Evolutionary conservation across 2,329 filamentous ascomycete genomes (phyloP), one percentile per base, ranked within the genome.

Genomic region (Exophiala alcalophila): DNA sequence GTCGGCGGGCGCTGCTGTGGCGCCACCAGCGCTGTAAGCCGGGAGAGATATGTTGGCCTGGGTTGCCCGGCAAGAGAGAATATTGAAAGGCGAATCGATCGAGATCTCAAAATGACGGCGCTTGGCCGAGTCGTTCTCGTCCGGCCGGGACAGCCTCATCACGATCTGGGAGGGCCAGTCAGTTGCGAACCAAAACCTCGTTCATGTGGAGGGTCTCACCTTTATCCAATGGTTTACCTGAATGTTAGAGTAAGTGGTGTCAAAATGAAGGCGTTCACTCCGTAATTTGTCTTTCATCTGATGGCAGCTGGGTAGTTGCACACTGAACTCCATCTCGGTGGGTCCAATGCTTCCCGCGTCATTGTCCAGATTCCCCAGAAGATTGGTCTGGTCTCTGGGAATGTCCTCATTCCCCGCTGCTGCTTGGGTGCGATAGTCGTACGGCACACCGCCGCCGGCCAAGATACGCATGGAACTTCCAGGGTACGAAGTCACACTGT

Each of bases 141-240:
- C 90, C 10, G 84, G 71, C 56, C 87, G 88, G 20, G 89, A 95
- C 32, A 96, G 82, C 38, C 90, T 84, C 80, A 96, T 86, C 49
- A 95, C 88, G 59, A 95, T 88, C 86, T 91, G 49, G 18, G 16
- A 5, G 12, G 3, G n/a, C 9, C 12, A 4, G 27, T 52, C 34
- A 52, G 43, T 18, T 24, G 20, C 16, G 12, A 2, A 8, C 5
- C 16, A 19, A 20, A 5, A 26, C 10, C 20, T 5, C 2, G 21
- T 18, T 20, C 12, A 35, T 4, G 16, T 3, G 12, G 9, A 26
- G 20, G 27, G 2, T 19, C 47, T 8, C 69, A 88, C 87, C 78
- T 95, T 95, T 64, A 96, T 94, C 89, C 89, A 95, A 62, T 96
- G 90, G 61, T 87, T 88, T 40, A 96, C 89, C 58, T 92, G 87